phyloP scores from a whole-genome alignment of 148 eudicot genomes.

The Persicaria maculosa region DNA sequence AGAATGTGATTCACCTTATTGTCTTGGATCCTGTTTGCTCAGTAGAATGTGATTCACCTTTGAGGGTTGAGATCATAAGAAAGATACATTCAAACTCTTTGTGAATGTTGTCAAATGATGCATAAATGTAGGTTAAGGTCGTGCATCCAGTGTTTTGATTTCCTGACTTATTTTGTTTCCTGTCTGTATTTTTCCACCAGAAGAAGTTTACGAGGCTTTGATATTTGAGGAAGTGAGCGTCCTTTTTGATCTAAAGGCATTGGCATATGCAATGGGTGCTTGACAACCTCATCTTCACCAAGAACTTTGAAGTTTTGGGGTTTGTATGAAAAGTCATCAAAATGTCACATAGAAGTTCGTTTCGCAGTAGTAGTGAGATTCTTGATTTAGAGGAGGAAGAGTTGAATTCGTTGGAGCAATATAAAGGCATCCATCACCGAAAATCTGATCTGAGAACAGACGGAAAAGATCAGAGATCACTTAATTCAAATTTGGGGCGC shows the following conservation, averaged over 20 bases:
- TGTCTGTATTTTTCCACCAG: not conserved
- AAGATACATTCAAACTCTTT: not conserved
- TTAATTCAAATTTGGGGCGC: slow-evolving; percentile 35
- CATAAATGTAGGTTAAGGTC: not conserved
- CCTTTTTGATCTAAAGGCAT: not conserved
- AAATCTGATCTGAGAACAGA: slow-evolving; percentile 26
- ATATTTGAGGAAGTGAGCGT: not conserved
- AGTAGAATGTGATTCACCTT: no score
- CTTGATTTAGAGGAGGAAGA: slow-evolving; percentile 59
- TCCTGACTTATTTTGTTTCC: not conserved
- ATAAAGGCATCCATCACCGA: slow-evolving; percentile 21
- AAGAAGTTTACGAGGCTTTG: not conserved
- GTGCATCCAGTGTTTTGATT: not conserved
- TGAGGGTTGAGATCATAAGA: not conserved
- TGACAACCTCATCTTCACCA: not conserved
- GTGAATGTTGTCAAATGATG: not conserved
- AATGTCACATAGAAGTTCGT: slow-evolving; percentile 42
- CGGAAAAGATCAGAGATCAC: slow-evolving; percentile 38
- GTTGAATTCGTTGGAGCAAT: slow-evolving; percentile 20
- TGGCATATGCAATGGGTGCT: not conserved
- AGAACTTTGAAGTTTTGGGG: not conserved
- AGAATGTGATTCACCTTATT: not conserved
- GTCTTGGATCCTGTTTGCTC: not conserved
- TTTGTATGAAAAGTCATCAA: not conserved
- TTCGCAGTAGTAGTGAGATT: slow-evolving; percentile 59